Conservation (phyloP, 192 early-diverging fungal species). For the Pilaira anomala region DNA sequence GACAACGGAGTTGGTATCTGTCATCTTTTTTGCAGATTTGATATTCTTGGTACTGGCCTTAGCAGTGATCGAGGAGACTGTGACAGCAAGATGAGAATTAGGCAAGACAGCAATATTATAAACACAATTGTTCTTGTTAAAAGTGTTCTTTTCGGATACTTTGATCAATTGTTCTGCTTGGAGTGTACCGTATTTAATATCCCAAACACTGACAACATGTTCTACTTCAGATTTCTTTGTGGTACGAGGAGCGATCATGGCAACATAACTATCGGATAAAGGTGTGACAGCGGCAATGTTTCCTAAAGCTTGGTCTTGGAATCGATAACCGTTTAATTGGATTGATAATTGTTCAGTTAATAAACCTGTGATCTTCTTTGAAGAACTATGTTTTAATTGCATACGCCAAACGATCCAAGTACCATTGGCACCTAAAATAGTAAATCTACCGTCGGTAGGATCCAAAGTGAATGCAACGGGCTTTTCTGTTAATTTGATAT, state of each 20-base stretch:
- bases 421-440: slow-evolving; percentile 16
- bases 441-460: slow-evolving; percentile 17
- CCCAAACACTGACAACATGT: slow-evolving; percentile 49
- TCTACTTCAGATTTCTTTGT: slow-evolving; percentile 32
- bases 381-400: slow-evolving; percentile 22
- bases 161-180: slow-evolving; percentile 38
- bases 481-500: slow-evolving; percentile 22
- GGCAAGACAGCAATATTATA: slow-evolving; percentile 34
- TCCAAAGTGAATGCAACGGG: slow-evolving; percentile 27
- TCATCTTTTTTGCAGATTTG: neutral
- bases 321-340: slow-evolving; percentile 14
- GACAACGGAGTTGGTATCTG: slow-evolving; percentile 33
- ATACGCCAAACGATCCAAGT: slow-evolving; percentile 31
- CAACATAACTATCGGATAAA: slow-evolving; percentile 46
- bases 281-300: slow-evolving; percentile 20
- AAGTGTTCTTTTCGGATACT: slow-evolving; percentile 1
- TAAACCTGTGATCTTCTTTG: slow-evolving; percentile 23
- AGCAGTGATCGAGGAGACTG: slow-evolving; percentile 29
- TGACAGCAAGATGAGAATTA: slow-evolving; percentile 41
- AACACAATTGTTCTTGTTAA: neutral
- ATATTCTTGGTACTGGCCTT: slow-evolving; percentile 21
- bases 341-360: slow-evolving; percentile 12
- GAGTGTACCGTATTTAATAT: slow-evolving; percentile 49
- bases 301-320: slow-evolving; percentile 13
- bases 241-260: slow-evolving; percentile 31